A percentile compares a stretch with the other conserved stretches of the same genome.
Conservation (phyloP, 257 asterid genomes). For the Gynochthodes officinalis region DNA sequence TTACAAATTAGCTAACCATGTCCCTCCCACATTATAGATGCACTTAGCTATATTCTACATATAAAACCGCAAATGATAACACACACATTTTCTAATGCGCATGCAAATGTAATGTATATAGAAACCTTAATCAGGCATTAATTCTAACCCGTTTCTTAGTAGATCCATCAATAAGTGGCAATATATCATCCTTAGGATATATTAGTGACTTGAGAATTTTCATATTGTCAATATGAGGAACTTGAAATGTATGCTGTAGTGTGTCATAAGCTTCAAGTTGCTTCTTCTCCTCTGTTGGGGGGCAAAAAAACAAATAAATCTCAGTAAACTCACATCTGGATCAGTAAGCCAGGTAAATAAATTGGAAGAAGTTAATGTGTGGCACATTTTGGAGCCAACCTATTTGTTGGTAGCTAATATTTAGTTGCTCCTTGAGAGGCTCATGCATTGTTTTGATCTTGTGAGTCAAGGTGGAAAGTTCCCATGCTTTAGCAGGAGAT, state of each 20-base stretch:
- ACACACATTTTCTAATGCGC: no score
- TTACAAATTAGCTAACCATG: no score
- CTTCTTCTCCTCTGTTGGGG: background rate
- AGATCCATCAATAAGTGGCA: conserved; percentile 8
- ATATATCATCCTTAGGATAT: background rate
- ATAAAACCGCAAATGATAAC: no score
- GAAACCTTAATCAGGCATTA: background rate
- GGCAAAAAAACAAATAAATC: background rate
- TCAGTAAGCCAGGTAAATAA: background rate
- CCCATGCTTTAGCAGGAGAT: background rate
- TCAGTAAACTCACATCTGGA: background rate
- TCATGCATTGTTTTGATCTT: background rate
- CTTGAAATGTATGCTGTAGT: background rate
- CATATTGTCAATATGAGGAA: conserved; percentile 8
- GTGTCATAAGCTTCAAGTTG: background rate
- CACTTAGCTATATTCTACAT: no score
- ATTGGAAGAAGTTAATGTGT: background rate
- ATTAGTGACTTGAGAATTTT: conserved; percentile 5
- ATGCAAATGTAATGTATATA: background rate
- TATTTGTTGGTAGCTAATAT: background rate
- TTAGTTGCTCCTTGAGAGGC: background rate
- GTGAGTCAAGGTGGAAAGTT: conserved; percentile 4
- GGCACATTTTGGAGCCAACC: background rate
- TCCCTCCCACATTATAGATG: no score
- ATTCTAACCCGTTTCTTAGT: background rate